phyloP scores from a whole-genome alignment of 495 filamentous ascomycete species.

The Neurospora sp. region DNA sequence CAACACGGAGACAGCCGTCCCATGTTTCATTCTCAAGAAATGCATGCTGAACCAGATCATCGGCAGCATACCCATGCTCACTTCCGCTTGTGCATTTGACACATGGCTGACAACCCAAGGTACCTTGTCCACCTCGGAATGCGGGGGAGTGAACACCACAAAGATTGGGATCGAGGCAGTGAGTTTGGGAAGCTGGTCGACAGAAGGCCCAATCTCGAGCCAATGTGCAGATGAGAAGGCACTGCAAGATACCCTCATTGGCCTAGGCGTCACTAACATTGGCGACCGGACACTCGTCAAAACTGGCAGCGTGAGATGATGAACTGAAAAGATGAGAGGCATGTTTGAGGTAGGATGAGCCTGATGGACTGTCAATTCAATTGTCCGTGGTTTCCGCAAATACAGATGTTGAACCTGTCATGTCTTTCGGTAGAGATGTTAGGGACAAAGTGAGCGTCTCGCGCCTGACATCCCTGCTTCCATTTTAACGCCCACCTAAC shows the following conservation, averaged over 20 bases:
- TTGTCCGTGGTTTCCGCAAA: background rate
- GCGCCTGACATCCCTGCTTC: background rate
- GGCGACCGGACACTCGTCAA: background rate
- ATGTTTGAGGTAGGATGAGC: background rate
- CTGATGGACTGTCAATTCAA: background rate
- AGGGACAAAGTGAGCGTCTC: background rate
- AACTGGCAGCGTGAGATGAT: background rate
- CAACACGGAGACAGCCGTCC: background rate
- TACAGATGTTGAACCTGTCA: background rate
- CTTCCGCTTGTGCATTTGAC: background rate
- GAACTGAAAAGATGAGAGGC: background rate
- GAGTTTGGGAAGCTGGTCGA: background rate
- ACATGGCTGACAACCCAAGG: background rate
- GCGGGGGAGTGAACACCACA: background rate
- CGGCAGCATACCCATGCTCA: background rate
- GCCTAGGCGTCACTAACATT: background rate
- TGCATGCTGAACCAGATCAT: background rate
- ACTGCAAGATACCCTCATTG: background rate
- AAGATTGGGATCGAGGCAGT: background rate
- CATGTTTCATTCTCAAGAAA: background rate
- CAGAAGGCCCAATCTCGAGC: too few relatives aligned
- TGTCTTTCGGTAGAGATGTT: background rate
- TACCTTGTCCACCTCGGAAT: background rate
- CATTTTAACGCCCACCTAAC: background rate
- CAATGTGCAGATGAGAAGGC: too few relatives aligned